Evolutionary conservation across 179 eudicot genomes (phyloP).

Genomic region (Camellia oleifera): DNA sequence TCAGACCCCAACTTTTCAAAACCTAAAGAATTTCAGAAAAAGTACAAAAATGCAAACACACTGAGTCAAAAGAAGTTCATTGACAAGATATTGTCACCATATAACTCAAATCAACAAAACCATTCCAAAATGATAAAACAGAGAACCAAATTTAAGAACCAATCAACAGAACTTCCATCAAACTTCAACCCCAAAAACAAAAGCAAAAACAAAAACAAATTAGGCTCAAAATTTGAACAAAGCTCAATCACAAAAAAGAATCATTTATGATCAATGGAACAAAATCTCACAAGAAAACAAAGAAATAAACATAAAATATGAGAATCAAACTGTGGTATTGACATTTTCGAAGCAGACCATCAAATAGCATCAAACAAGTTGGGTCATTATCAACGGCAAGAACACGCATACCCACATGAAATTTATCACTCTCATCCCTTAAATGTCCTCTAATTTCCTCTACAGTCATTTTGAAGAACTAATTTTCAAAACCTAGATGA

Average conservation of each 20-base stretch:
- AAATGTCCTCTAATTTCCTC: slow-evolving; percentile 32
- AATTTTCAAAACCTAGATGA: slow-evolving; percentile 8
- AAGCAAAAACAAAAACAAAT: neutral
- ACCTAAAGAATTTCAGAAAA: neutral
- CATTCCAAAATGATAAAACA: neutral
- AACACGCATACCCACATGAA: slow-evolving; percentile 91
- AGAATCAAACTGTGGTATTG: slow-evolving; percentile 69
- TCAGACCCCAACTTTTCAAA: neutral
- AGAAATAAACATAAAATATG: neutral
- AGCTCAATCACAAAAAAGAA: neutral
- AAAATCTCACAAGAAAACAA: neutral
- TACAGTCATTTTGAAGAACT: slow-evolving; percentile 32
- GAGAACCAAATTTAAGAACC: no score
- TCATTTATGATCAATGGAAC: neutral
- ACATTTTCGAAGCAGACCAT: slow-evolving; percentile 66
- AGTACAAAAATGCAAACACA: neutral
- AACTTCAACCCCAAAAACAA: no score
- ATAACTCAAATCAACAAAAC: neutral
- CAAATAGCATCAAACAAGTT: slow-evolving; percentile 70
- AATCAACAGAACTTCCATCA: neutral
- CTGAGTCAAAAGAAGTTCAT: neutral
- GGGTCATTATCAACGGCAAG: slow-evolving; percentile 95
- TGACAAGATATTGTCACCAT: neutral
- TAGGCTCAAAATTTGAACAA: neutral
- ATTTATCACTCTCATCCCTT: slow-evolving; percentile 38